Base-by-base conservation (phyloP, 108 stramenopile species). In the Conticribra guillardii region DNA sequence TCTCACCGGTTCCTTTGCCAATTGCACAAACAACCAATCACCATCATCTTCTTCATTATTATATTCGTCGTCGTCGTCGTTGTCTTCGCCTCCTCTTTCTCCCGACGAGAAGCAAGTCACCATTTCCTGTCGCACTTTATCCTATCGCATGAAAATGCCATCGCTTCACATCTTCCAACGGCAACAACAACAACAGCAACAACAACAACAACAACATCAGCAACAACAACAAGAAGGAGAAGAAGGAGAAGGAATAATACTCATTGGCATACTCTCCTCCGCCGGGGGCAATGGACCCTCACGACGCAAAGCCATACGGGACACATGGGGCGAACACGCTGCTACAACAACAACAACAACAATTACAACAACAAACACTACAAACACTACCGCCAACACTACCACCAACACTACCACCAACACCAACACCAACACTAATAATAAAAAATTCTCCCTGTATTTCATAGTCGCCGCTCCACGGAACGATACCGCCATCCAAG, bases 381-480 rank as follows among this genome's bases (percentile, higher is more conserved):
- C 8, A 5, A 41, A 11, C 5, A 41, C 37, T 41, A 41, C 8
- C 37, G 11, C 5, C 11, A 5, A 41, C 37, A 41, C 5, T 41
- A 5, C 11, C 37, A 5, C 8, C 37, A 11, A 41, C 11, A 5
- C 11, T 9, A 41, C 11, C 8, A 5, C 5, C 37, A 11, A 41
- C 5, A 41, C 37, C 8, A 11, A 11, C 5, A 41, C 11, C 5
- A 11, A 41, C 37, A 41, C 37, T 9, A 41, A 41, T 11, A 5
- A 41, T 11, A 11, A 41, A 41, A 41, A 41, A 41, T 41, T 11
- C 5, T 41, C 37, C 8, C 11, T 57, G 4, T 57, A 9, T 29
- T 57, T 57, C 29, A 15, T 57, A 24, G 26, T 57, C 27, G 56
- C 56, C 29, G 56, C 22, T 27, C 56, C 27, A 4, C 26, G 56